These are phyloP conservation scores for Iodosphaeria phyllophila DNA, from an alignment of 2,329 filamentous ascomycete species.

Conservation along the genomic window DNA sequence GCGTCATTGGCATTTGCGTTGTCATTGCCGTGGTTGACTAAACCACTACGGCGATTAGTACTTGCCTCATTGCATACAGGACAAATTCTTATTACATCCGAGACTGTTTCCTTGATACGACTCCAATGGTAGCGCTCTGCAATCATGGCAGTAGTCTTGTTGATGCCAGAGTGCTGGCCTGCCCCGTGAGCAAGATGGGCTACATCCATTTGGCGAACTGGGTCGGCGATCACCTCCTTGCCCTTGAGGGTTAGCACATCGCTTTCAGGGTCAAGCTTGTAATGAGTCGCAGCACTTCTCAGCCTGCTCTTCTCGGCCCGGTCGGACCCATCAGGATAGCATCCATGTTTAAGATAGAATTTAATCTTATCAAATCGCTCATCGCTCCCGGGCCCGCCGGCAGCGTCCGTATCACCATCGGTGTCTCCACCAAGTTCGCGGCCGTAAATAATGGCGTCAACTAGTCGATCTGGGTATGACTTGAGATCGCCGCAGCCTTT, in stretches of 20 bases:
- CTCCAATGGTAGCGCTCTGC: conserved; percentile 95
- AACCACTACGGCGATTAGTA: conserved; percentile 25
- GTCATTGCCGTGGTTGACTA: conserved; percentile 4
- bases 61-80: conserved; percentile 68
- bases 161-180: conserved; percentile 73
- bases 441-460: conserved; percentile 67
- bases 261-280: conserved; percentile 60
- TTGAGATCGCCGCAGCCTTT: conserved; percentile 51
- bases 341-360: conserved; percentile 86
- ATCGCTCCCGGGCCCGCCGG: conserved; percentile 67
- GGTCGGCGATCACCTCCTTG: conserved; percentile 90
- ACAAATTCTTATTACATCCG: conserved; percentile 84
- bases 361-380: conserved; percentile 98
- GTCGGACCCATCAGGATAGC: conserved; percentile 85
- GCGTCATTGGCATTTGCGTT: conserved; percentile 5
- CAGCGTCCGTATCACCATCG: too few species aligned
- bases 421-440: conserved; percentile 31
- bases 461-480: conserved; percentile 47
- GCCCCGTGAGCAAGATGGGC: conserved; percentile 56
- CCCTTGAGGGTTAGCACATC: conserved; percentile 92
- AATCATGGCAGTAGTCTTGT: conserved; percentile 91
- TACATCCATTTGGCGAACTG: conserved; percentile 77
- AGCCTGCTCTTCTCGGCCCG: conserved; percentile 90
- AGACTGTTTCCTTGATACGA: conserved; percentile 93
- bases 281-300: conserved; percentile 84